Percentiles rank a stretch among this genome's conserved stretches.
Evolutionary conservation across 495 filamentous ascomycete genomes (phyloP).

Genomic region (Tuber brumale): DNA sequence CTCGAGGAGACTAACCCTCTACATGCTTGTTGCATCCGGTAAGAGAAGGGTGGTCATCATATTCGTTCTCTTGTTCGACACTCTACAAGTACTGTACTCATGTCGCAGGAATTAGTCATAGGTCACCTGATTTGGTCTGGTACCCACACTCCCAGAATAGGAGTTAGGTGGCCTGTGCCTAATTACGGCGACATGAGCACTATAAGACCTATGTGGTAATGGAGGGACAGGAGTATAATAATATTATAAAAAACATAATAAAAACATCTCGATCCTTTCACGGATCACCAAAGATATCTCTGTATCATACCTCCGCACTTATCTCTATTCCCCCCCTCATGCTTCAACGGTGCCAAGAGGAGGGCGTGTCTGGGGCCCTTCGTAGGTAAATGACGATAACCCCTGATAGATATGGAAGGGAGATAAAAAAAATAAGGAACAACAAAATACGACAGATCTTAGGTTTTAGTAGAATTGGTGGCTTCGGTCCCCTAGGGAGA

Average conservation of each 20-base stretch:
- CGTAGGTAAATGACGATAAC: not conserved
- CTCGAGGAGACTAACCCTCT: no score
- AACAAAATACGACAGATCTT: not conserved
- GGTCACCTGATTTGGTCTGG: no score
- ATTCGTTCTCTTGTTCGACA: not conserved
- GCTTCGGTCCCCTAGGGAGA: not conserved
- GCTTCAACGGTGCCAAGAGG: not conserved
- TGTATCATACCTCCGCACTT: not conserved
- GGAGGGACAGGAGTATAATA: not conserved
- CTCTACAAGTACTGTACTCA: not conserved
- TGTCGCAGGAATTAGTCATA: no score
- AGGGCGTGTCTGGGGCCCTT: not conserved
- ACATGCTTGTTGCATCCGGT: no score
- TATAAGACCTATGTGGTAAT: not conserved
- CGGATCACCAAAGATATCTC: not conserved
- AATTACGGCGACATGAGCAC: no score
- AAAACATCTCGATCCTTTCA: not conserved
- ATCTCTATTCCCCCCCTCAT: not conserved
- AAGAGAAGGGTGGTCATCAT: not conserved
- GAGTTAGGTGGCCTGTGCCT: no score
- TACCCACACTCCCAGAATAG: no score
- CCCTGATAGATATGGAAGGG: no score
- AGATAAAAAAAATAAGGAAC: no score
- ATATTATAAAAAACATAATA: not conserved
- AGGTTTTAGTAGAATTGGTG: no score